Base-by-base conservation (phyloP, 2,329 filamentous ascomycete species). In the Colletotrichum cuscutae region DNA sequence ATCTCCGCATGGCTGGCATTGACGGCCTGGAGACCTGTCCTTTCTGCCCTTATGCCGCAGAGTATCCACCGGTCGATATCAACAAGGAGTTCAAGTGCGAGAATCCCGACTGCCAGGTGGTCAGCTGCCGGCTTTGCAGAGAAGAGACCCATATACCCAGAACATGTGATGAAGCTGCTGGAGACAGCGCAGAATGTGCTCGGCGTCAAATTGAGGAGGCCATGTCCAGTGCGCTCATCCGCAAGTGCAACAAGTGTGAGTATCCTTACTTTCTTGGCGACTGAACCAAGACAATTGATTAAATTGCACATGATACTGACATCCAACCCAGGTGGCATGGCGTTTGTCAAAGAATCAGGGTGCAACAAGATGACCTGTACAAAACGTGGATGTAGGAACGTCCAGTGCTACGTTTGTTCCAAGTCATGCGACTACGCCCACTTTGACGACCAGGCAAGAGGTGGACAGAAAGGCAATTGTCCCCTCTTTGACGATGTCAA, bases 291-390 rank as follows among this genome's bases (percentile, higher is more conserved):
- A 24, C 9, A 37, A 52, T 46, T 32, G 11, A 30, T 11, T n/a
- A 66, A 7, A n/a, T 12, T 35, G 6, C 26, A 3, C 24, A 5
- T 9, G 19, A n/a, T 54, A 15, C 73, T 78, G 52, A 78, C 76
- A 11, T 58, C 3, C 26, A 3, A 61, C 13, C 0, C 24, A 88
- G 86, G 93, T 82, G 84, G 87, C n/a, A 89, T 90, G n/a, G 90
- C 91, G 0, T 97, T 96, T 77, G 88, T 97, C 80, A 97, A 97
- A 79, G 89, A 92, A 46, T 80, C 84, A 37, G 95, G 95, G 3
- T 97, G 95, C 84, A 97, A 97, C 83, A 95, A 95, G 82, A 94
- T 97, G 89, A 87, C 81, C 0, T 97, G 95, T 80, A 85, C 89
- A 0, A 87, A 87, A n/a, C 63, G 78, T 53, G 82, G 82, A 1